Percentiles rank a stretch among this genome's conserved stretches.
phyloP scores from a whole-genome alignment of 345 rosid species.

The Citrus trifoliata region DNA sequence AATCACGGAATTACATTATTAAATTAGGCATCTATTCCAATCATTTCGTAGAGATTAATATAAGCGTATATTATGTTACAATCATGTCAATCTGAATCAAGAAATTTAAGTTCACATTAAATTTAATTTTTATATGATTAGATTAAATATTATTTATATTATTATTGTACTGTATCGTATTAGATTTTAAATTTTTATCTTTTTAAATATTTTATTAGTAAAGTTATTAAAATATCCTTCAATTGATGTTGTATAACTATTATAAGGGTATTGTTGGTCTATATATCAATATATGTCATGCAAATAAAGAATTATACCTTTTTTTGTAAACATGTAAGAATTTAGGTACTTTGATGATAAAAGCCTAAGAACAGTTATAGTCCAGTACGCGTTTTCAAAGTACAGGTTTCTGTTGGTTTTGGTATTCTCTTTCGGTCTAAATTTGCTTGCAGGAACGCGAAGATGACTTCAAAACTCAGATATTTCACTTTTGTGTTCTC shows the following conservation, averaged over 20 bases:
- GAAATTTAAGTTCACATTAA: no score
- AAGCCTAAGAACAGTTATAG: background rate
- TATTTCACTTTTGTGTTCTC: background rate
- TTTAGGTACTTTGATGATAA: background rate
- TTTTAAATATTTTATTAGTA: no score
- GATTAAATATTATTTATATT: no score
- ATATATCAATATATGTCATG: background rate
- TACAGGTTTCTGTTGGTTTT: background rate
- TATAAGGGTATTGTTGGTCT: background rate
- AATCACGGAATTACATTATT: background rate
- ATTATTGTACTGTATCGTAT: rapidly evolving
- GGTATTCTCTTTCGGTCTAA: background rate
- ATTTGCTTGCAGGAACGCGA: background rate
- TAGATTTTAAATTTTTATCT: no score
- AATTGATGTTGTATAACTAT: no score
- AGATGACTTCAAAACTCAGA: background rate
- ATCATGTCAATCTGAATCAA: no score
- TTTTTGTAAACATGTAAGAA: no score
- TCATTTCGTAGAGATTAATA: no score
- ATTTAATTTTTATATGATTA: no score
- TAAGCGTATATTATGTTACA: no score
- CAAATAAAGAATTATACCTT: background rate
- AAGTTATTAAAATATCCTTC: background rate
- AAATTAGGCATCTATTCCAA: no score
- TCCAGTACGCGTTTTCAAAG: conserved; percentile 11